These are phyloP conservation scores for Copromyces sp. DNA, from an alignment of 495 filamentous ascomycete genomes.

Conservation along the genomic window DNA sequence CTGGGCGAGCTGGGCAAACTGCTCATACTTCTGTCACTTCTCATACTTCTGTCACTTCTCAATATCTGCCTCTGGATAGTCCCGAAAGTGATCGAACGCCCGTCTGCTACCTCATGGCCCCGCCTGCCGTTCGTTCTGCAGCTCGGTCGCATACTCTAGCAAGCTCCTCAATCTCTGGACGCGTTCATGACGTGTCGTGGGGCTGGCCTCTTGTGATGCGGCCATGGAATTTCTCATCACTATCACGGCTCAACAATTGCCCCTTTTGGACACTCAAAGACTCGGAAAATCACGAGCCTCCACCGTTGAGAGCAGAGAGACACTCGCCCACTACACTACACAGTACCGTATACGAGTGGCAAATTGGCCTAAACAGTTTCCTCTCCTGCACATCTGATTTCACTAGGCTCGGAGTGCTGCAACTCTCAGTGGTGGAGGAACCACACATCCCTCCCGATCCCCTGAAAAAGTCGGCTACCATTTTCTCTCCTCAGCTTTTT, in stretches of 20 bases:
- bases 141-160: slow-evolving; percentile 1
- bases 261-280: background rate
- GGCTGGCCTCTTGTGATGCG: slow-evolving; percentile 19
- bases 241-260: background rate
- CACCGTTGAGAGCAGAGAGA: background rate
- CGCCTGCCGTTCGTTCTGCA: background rate
- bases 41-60: background rate
- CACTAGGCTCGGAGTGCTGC: background rate
- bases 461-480: background rate
- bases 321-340: background rate
- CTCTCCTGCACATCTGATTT: background rate
- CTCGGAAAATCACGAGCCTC: background rate
- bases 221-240: slow-evolving; percentile 14
- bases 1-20: background rate
- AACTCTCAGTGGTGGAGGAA: background rate
- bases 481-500: background rate
- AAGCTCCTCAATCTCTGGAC: background rate
- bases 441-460: background rate
- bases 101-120: background rate
- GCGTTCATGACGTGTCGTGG: slow-evolving; percentile 16
- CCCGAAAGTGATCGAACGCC: background rate
- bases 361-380: background rate
- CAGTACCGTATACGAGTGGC: background rate
- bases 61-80: background rate
- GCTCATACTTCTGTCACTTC: background rate